Percentiles rank a stretch among this genome's conserved stretches.
Evolutionary conservation across 257 asterid species (phyloP).

Genomic region (Nyctanthes arbortristis): DNA sequence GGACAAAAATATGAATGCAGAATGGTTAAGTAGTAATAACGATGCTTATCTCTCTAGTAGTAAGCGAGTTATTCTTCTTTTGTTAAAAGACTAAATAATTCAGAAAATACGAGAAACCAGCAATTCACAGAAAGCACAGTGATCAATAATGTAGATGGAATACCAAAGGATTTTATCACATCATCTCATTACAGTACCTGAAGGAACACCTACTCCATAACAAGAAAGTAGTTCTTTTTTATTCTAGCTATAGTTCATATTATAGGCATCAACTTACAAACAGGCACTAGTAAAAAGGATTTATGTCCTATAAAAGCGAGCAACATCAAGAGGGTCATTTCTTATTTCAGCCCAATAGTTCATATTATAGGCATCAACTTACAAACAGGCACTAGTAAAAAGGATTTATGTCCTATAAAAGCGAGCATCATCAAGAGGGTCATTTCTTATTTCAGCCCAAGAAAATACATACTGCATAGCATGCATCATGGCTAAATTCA

Average conservation of each 20-base stretch:
- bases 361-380: conserved; percentile 8
- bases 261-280: too few species aligned
- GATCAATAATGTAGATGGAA: background rate
- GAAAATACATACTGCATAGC: background rate
- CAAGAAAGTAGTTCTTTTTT: conserved; percentile 1
- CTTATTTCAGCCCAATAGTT: too few species aligned
- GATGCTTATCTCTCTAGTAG: too few species aligned
- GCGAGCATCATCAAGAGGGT: conserved; percentile 13
- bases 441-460: background rate
- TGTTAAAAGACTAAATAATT: conserved; percentile 2
- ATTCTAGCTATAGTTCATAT: conserved; percentile 9
- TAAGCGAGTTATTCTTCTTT: conserved; percentile 9
- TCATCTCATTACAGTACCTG: background rate
- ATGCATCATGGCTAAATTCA: background rate
- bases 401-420: conserved; percentile 2
- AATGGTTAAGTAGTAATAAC: background rate
- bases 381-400: background rate
- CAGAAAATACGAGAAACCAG: conserved; percentile 8
- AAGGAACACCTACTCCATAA: background rate
- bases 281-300: too few species aligned
- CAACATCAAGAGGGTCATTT: too few species aligned
- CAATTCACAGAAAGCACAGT: background rate
- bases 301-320: too few species aligned
- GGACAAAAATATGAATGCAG: conserved; percentile 18
- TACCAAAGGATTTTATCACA: conserved; percentile 5